Percentiles rank a stretch among this genome's conserved stretches.
These are phyloP conservation scores for Cyclanthera cordifolia DNA, from an alignment of 306 rosid species.

Conservation along the genomic window DNA sequence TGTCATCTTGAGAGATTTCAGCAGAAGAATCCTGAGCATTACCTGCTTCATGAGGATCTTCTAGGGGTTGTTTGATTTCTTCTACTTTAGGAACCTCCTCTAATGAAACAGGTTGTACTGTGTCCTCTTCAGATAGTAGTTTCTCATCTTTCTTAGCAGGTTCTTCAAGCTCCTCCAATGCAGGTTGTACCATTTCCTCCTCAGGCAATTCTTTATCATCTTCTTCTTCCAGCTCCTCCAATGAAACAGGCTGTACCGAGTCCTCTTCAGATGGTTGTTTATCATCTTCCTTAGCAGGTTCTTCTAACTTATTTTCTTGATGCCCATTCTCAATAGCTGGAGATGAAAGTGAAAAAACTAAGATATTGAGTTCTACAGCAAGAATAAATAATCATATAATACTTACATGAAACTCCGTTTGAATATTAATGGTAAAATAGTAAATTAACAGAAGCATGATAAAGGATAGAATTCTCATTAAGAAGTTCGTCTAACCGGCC, in stretches of 20 bases:
- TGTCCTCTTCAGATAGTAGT: conserved; percentile 2
- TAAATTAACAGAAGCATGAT: neutral
- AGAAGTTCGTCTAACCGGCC: no score
- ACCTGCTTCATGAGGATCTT: conserved; percentile 22
- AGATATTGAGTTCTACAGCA: neutral
- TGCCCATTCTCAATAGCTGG: conserved; percentile 62
- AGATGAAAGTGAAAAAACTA: neutral
- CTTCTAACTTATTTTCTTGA: conserved; percentile 30
- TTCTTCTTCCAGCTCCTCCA: conserved; percentile 12
- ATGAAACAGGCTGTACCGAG: conserved; percentile 19
- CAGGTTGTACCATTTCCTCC: conserved; percentile 23
- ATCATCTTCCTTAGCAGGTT: conserved; percentile 21
- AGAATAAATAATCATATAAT: neutral
- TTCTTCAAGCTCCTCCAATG: conserved; percentile 17
- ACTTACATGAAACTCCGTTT: neutral
- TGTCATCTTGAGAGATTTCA: conserved; percentile 29
- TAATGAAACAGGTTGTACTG: conserved; percentile 19
- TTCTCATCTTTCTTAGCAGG: no score
- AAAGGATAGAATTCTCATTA: neutral
- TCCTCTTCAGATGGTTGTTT: conserved; percentile 24
- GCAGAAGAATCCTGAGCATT: conserved; percentile 23
- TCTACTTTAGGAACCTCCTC: conserved; percentile 26
- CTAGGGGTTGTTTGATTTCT: conserved; percentile 5
- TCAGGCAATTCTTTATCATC: neutral
- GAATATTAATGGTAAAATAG: neutral